phyloP scores from a whole-genome alignment of 495 filamentous ascomycete species.

The Penicillium flavigenum region DNA sequence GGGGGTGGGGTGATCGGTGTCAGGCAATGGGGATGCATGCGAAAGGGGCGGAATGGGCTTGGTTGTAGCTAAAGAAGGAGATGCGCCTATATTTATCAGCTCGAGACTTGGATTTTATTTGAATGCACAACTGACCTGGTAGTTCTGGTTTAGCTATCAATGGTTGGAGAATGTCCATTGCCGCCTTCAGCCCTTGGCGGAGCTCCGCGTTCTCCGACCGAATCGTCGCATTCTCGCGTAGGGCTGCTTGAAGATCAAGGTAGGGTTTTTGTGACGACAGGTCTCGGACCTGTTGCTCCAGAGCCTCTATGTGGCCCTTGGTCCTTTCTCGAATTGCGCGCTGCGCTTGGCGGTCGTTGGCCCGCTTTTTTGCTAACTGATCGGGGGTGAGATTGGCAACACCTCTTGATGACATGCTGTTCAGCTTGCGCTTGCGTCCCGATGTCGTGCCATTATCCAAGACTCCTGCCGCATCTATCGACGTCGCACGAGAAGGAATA shows the following conservation, averaged over 20 bases:
- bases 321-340: slow-evolving; percentile 80
- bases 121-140: slow-evolving; percentile 21
- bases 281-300: slow-evolving; percentile 70
- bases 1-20: slow-evolving; percentile 24
- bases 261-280: slow-evolving; percentile 75
- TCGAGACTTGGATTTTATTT: background rate
- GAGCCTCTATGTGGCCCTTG: slow-evolving; percentile 72
- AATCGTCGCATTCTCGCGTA: slow-evolving; percentile 67
- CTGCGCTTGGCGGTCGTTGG: slow-evolving; percentile 87
- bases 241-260: slow-evolving; percentile 68
- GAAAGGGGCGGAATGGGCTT: slow-evolving; percentile 25
- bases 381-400: slow-evolving; percentile 72
- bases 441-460: slow-evolving; percentile 25
- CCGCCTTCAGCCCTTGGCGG: slow-evolving; percentile 56
- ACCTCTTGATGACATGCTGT: slow-evolving; percentile 58
- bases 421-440: slow-evolving; percentile 51
- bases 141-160: slow-evolving; percentile 42
- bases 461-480: slow-evolving; percentile 29
- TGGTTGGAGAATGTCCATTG: slow-evolving; percentile 66
- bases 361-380: slow-evolving; percentile 75
- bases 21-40: slow-evolving; percentile 28
- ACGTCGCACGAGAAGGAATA: slow-evolving; percentile 30
- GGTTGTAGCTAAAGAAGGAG: slow-evolving; percentile 17
- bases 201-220: slow-evolving; percentile 71
- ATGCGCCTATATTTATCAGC: slow-evolving; percentile 20